phyloP scores from a whole-genome alignment of 352 stramenopile genomes.

The Phytophthora multivora region DNA sequence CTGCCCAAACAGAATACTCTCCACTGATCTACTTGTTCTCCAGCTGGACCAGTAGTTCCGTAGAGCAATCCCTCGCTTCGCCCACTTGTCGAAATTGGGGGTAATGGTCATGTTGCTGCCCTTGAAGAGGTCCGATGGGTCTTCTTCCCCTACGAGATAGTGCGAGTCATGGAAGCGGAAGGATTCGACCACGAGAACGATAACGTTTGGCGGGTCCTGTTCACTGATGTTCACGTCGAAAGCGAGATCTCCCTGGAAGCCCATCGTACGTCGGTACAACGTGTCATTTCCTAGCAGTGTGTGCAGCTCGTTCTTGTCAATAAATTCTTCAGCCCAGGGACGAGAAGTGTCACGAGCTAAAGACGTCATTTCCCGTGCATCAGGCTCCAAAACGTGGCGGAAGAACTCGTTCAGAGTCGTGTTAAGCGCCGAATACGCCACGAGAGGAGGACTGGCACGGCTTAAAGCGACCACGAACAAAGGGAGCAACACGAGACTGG shows the following conservation, averaged over 20 bases:
- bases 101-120: constrained; percentile 31
- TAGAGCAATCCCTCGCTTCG: constrained; percentile 48
- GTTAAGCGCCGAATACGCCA: constrained; percentile 40
- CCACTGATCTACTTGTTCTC: constrained; percentile 53
- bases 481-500: constrained; percentile 7
- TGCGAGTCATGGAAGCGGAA: constrained; percentile 53
- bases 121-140: constrained; percentile 36
- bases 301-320: constrained; percentile 16
- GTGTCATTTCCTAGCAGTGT: constrained; percentile 8
- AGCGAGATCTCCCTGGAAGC: constrained; percentile 10
- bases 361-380: not conserved
- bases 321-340: not conserved
- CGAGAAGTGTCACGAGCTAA: not conserved
- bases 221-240: constrained; percentile 41
- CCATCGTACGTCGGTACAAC: constrained; percentile 5
- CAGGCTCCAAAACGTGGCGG: constrained; percentile 7
- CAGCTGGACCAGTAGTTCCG: constrained; percentile 61
- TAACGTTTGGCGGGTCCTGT: constrained; percentile 44
- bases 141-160: constrained; percentile 47
- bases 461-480: constrained; percentile 11
- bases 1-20: constrained; percentile 55
- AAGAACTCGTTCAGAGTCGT: constrained; percentile 45
- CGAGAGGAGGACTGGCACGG: constrained; percentile 10
- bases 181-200: constrained; percentile 51
- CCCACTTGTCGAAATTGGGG: constrained; percentile 50